These are phyloP conservation scores for Picea engelmannii DNA, from an alignment of 83 land plant genomes.

Conservation along the genomic window DNA sequence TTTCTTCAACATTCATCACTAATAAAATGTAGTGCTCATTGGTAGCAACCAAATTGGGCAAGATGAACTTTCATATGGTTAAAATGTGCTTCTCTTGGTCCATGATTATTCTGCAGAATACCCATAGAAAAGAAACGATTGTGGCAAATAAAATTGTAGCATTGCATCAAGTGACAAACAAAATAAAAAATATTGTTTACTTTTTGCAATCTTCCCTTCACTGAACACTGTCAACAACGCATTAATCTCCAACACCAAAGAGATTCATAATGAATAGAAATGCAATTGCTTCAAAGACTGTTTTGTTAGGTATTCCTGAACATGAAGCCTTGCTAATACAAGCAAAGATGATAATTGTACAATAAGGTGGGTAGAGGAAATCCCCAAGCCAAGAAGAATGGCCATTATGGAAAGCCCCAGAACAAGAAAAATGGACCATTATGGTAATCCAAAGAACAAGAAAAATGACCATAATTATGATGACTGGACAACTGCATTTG, in stretches of 20 bases:
- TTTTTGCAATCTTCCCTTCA: slow-evolving; percentile 38
- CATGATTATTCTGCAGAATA: no score
- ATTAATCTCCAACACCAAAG: slow-evolving; percentile 68
- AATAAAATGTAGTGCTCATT: not conserved
- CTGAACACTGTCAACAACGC: slow-evolving; percentile 62
- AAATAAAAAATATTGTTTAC: not conserved
- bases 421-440: no score
- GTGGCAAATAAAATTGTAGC: no score
- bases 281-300: slow-evolving; percentile 64
- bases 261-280: slow-evolving; percentile 76
- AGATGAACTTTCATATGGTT: no score
- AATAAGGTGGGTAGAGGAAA: slow-evolving; percentile 57
- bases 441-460: no score
- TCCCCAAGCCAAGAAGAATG: slow-evolving; percentile 50
- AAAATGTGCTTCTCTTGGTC: no score
- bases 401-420: slow-evolving; percentile 25
- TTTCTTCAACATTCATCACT: slow-evolving; percentile 51
- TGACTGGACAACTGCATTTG: slow-evolving; percentile 28
- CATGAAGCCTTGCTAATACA: slow-evolving; percentile 53
- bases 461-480: slow-evolving; percentile 29
- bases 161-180: no score
- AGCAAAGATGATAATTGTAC: slow-evolving; percentile 56
- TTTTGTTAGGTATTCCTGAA: slow-evolving; percentile 69
- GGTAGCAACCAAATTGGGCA: no score
- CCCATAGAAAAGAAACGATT: not conserved